These are phyloP conservation scores for Tuber melanosporum DNA, from an alignment of 495 filamentous ascomycete species.

Conservation along the genomic window DNA sequence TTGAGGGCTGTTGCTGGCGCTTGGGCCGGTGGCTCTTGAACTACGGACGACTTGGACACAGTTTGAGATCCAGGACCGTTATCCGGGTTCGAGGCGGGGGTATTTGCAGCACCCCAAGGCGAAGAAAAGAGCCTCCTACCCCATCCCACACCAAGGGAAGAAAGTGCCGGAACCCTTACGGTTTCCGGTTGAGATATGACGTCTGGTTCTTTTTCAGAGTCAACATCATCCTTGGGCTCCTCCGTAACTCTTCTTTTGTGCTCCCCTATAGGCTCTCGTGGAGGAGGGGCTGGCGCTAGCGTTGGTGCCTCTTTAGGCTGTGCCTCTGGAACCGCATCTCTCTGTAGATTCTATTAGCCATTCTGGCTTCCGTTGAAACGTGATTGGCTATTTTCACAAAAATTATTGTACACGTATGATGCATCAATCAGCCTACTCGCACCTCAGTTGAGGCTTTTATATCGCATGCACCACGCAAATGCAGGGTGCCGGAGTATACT, in stretches of 20 bases:
- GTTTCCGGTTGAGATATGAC: slow-evolving; percentile 7
- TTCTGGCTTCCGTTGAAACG: slow-evolving; percentile 12
- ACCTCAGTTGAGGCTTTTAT: slow-evolving; percentile 1
- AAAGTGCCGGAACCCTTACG: slow-evolving; percentile 13
- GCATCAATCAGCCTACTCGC: not conserved
- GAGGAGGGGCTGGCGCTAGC: slow-evolving; percentile 4
- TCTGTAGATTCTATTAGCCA: slow-evolving; percentile 12
- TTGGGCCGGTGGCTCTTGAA: not conserved
- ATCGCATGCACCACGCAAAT: not conserved
- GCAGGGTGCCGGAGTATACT: not conserved
- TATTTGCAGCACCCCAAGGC: slow-evolving; percentile 19
- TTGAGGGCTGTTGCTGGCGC: not conserved
- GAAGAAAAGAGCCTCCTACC: slow-evolving; percentile 7
- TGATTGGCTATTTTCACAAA: slow-evolving; percentile 8
- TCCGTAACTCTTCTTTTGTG: slow-evolving; percentile 10
- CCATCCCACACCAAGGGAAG: slow-evolving; percentile 15
- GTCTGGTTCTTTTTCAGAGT: slow-evolving; percentile 25
- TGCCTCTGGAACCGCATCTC: not conserved
- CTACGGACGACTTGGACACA: not conserved
- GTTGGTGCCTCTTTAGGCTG: slow-evolving; percentile 4
- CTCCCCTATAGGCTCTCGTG: slow-evolving; percentile 8
- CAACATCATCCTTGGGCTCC: slow-evolving; percentile 22
- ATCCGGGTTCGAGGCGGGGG: slow-evolving; percentile 18
- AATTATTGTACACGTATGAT: slow-evolving; percentile 5
- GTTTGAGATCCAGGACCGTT: not conserved